Base-by-base conservation (phyloP, 2,329 filamentous ascomycete species). In the Cytospora chrysosperma region DNA sequence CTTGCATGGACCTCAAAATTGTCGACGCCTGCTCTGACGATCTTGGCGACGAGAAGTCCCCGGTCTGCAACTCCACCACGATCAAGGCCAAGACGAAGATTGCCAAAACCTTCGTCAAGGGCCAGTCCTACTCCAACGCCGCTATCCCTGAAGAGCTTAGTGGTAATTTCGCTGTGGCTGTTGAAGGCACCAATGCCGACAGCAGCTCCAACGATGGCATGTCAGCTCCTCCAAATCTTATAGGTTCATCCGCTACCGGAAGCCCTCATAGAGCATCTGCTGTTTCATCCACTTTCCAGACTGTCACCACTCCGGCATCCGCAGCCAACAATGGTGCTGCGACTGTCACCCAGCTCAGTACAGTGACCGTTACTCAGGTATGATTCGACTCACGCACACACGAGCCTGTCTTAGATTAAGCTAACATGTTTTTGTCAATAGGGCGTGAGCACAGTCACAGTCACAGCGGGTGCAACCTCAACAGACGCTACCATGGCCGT, bases 91-190 rank as follows among this genome's bases (percentile, higher is more conserved):
- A 53, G 50, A 64, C 51, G 56, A 72, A 59, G 67, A 66, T 56
- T 34, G 68, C 59, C 3, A 67, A 71, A 55, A 55, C 66, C 24
- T 82, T 76, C 64, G 68, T 72, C 56, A 64, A 72, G 2, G 70
- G 75, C 51, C 76, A 78, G 63, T 73, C 80, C 69, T 72, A 79
- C 60, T 78, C 78, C 70, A 72, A 70, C 61, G 77, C 75, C 28
- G 82, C 78, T 52, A 78, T 84, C 66, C 70, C 76, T 64, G 69
- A 70, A 4, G 81, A 84, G 73, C 78, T 84, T 71, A 65, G 67
- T 37, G 77, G 74, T 65, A 76, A 77, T 69, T 84, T 79, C 68
- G 73, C 79, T 58, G 79, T 85, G 61, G 68, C 74, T 37, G 73
- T 82, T 26, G 57, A 52, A 15, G 61, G 59, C 10, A 27, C 57